phyloP scores from a whole-genome alignment of 1,284 basidiomycete genomes.

The Ceratobasidium sp. region DNA sequence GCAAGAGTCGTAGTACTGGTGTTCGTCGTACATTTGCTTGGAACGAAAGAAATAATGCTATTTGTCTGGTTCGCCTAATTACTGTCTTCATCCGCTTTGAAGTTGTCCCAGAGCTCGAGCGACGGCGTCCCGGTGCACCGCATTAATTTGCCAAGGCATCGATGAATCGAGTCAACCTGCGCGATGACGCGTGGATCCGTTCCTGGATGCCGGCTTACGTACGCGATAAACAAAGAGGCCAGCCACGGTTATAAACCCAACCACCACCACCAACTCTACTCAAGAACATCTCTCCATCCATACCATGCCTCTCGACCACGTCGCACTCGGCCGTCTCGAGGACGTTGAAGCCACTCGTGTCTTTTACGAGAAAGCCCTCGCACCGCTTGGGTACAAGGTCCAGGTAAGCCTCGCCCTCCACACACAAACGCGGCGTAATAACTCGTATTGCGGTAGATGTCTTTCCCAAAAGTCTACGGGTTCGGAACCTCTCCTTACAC shows the following conservation, averaged over 20 bases:
- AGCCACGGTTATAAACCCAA: background rate
- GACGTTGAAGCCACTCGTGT: constrained; percentile 7
- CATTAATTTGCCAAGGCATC: too few relatives aligned
- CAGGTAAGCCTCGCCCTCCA: constrained; percentile 1
- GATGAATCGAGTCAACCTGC: too few relatives aligned
- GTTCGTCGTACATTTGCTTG: background rate
- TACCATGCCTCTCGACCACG: constrained; percentile 33
- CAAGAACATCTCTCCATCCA: background rate
- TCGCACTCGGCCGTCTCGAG: constrained; percentile 1
- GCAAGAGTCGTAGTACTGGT: background rate
- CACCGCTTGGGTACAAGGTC: constrained; percentile 39
- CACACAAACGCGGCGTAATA: background rate
- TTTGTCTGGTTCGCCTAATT: too few relatives aligned
- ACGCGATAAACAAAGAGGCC: background rate
- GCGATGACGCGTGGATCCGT: too few relatives aligned
- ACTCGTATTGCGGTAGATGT: background rate
- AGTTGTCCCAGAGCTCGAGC: too few relatives aligned
- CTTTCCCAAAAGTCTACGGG: constrained; percentile 3
- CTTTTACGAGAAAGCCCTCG: constrained; percentile 35
- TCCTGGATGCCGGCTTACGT: background rate
- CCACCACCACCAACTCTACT: background rate
- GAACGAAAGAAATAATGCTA: background rate
- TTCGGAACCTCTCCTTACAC: constrained; percentile 19
- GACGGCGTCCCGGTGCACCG: too few relatives aligned
- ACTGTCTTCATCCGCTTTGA: too few relatives aligned